These are phyloP conservation scores for Ormosia semicastrata DNA, from an alignment of 306 rosid genomes.

Conservation along the genomic window DNA sequence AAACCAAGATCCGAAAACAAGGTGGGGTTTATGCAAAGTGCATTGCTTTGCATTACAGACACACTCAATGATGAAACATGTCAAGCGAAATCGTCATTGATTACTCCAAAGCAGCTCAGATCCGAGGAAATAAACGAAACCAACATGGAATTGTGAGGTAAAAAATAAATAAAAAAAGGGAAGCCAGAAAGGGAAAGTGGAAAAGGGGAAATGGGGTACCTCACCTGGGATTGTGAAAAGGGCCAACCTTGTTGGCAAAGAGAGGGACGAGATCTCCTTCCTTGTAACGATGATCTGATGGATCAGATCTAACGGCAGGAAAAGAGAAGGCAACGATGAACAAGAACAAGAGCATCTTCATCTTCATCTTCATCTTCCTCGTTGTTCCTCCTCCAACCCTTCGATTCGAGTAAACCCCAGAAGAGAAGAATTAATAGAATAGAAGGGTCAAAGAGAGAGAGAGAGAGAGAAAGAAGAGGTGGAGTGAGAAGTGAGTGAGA, in stretches of 20 bases:
- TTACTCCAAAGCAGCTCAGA: conserved; percentile 19
- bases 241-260: conserved; percentile 58
- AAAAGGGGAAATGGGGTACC: conserved; percentile 3
- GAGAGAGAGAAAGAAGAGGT: background rate
- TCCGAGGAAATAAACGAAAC: conserved; percentile 12
- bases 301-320: conserved; percentile 47
- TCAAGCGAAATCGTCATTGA: background rate
- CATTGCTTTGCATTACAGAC: background rate
- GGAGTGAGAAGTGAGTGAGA: background rate
- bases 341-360: background rate
- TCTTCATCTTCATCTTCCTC: conserved; percentile 10
- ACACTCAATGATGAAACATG: background rate
- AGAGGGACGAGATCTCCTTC: conserved; percentile 52
- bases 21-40: background rate
- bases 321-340: conserved; percentile 4
- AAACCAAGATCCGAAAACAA: background rate
- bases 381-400: background rate
- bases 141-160: background rate
- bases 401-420: background rate
- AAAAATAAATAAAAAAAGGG: background rate
- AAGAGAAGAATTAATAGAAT: background rate
- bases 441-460: background rate
- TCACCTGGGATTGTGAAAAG: conserved; percentile 62
- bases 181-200: background rate
- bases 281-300: conserved; percentile 52